Conservation (phyloP, 345 rosid genomes). For the Pugionium dolabratum region DNA sequence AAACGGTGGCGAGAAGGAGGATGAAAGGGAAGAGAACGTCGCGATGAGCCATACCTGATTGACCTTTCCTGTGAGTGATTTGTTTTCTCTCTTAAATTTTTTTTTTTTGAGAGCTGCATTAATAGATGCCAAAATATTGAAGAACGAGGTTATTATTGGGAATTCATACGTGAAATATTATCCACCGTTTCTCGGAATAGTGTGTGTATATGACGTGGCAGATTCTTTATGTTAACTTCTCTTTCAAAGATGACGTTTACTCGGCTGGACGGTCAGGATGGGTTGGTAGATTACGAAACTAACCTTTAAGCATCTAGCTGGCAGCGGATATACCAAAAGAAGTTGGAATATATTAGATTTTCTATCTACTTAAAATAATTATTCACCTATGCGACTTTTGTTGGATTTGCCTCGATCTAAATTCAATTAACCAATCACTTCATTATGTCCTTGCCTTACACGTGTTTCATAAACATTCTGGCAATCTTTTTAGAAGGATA, state of each 20-base stretch:
- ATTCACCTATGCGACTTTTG: constrained; percentile 17
- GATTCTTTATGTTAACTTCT: background rate
- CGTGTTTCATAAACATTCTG: constrained; percentile 27
- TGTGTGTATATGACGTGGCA: constrained; percentile 18
- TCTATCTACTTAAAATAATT: background rate
- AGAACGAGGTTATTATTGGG: too few species aligned
- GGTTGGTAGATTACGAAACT: too few species aligned
- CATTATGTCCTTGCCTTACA: constrained; percentile 11
- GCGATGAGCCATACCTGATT: constrained; percentile 32
- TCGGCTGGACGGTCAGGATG: too few species aligned
- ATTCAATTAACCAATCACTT: constrained; percentile 34
- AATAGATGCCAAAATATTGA: constrained; percentile 31
- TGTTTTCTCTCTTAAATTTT: too few species aligned
- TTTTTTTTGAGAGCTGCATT: background rate
- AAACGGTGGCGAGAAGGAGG: constrained; percentile 35
- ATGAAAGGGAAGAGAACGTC: constrained; percentile 28
- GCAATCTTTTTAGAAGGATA: background rate
- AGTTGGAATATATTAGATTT: too few species aligned
- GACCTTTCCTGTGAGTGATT: too few species aligned
- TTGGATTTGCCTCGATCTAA: constrained; percentile 11
- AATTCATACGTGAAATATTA: too few species aligned
- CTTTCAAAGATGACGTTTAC: too few species aligned
- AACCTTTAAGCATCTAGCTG: too few species aligned
- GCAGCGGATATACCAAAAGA: too few species aligned
- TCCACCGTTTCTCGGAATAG: constrained; percentile 23